phyloP scores from a whole-genome alignment of 2,329 filamentous ascomycete species.

The Neoarthrinium moseri region DNA sequence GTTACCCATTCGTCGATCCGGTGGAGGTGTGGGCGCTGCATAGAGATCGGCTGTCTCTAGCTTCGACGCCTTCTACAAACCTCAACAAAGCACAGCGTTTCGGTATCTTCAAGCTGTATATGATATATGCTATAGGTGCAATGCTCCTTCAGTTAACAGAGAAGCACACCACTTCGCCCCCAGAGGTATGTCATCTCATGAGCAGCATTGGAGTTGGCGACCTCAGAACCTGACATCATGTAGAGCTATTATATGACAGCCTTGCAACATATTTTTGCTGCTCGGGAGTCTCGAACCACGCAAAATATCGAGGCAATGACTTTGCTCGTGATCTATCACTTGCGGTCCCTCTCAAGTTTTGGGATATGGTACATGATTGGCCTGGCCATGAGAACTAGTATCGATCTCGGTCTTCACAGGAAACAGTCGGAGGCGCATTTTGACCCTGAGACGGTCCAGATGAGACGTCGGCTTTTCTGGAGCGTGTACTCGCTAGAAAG shows the following conservation, averaged over 20 bases:
- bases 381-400: conserved; percentile 50
- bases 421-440: conserved; percentile 41
- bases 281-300: conserved; percentile 45
- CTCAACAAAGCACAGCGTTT: conserved; percentile 33
- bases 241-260: conserved; percentile 49
- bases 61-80: conserved; percentile 34
- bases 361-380: conserved; percentile 55
- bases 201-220: too few species aligned
- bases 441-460: conserved; percentile 39
- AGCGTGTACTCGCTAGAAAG: conserved; percentile 49
- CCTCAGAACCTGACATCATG: too few species aligned
- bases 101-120: conserved; percentile 49
- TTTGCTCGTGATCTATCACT: conserved; percentile 48
- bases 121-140: conserved; percentile 51
- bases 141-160: conserved; percentile 47
- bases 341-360: conserved; percentile 47
- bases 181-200: conserved; percentile 41
- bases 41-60: conserved; percentile 33
- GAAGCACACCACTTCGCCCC: conserved; percentile 34
- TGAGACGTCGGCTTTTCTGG: conserved; percentile 49
- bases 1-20: conserved; percentile 49
- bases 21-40: conserved; percentile 43
- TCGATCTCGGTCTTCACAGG: conserved; percentile 50
- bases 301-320: conserved; percentile 53
- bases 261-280: conserved; percentile 45